These are phyloP conservation scores for Colletotrichum spaethianum DNA, from an alignment of 2,329 filamentous ascomycete species.

Conservation along the genomic window DNA sequence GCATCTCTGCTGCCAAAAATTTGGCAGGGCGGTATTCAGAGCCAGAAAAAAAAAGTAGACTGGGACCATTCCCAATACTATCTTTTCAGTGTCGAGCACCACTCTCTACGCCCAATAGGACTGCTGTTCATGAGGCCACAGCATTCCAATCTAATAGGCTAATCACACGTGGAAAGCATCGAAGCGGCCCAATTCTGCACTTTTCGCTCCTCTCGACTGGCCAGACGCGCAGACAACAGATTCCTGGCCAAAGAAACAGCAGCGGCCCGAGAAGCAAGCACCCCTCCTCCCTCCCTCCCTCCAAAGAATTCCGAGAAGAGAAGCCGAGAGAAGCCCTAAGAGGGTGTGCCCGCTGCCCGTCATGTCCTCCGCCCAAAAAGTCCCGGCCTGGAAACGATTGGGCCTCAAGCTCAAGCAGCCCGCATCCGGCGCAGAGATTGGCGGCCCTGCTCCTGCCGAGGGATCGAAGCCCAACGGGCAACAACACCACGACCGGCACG, in stretches of 20 bases:
- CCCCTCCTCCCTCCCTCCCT: conserved; percentile 21
- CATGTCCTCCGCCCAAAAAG: conserved; percentile 60
- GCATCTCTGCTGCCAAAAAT: conserved; percentile 37
- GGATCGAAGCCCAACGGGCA: conserved; percentile 46
- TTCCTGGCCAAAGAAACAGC: conserved; percentile 32
- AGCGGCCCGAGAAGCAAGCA: conserved; percentile 17
- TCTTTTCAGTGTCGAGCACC: conserved; percentile 38
- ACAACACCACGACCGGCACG: conserved; percentile 41
- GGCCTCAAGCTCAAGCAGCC: conserved; percentile 72
- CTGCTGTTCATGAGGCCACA: conserved; percentile 32
- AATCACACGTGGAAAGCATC: conserved; percentile 35
- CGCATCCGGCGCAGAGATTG: conserved; percentile 44
- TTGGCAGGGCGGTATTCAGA: conserved; percentile 34
- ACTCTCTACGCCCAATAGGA: conserved; percentile 39
- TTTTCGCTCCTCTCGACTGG: conserved; percentile 18
- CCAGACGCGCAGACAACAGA: conserved; percentile 35
- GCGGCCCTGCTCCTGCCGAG: conserved; percentile 37
- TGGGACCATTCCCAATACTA: conserved; percentile 26
- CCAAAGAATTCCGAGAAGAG: conserved; percentile 1
- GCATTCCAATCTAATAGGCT: conserved; percentile 38
- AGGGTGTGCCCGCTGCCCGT: conserved; percentile 47
- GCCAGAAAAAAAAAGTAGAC: conserved; percentile 31
- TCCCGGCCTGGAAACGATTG: conserved; percentile 74
- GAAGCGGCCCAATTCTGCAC: conserved; percentile 32
- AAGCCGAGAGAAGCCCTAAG: conserved; percentile 15